Conservation (phyloP, 2,329 filamentous ascomycete genomes). For the Alternaria consortialis region DNA sequence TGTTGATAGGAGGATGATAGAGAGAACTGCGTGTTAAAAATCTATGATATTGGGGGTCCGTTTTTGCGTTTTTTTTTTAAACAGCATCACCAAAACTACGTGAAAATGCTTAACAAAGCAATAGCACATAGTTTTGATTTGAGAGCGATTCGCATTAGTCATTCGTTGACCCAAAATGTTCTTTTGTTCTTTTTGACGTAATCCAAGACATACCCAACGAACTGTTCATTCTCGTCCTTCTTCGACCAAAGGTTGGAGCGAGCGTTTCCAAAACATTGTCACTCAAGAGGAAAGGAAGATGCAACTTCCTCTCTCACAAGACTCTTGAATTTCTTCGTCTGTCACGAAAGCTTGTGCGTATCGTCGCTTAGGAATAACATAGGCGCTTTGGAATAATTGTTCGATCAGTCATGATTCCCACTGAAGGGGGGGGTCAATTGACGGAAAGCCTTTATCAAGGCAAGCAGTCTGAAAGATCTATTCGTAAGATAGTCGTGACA, state of each 20-base stretch:
- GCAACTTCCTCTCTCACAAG: background rate
- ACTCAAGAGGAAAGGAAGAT: background rate
- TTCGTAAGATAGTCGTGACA: conserved; percentile 15
- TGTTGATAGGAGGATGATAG: no score
- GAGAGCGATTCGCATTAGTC: background rate
- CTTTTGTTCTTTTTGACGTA: background rate
- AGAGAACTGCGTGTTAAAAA: background rate
- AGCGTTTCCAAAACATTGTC: background rate
- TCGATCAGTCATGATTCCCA: background rate
- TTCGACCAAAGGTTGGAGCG: background rate
- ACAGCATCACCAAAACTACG: background rate
- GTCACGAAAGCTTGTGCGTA: background rate
- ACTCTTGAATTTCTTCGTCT: background rate
- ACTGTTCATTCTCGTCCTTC: background rate
- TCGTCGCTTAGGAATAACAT: background rate
- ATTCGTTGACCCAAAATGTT: background rate
- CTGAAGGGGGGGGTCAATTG: background rate
- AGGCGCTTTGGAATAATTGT: background rate
- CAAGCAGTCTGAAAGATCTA: conserved; percentile 17
- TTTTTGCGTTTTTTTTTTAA: background rate
- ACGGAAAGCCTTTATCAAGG: conserved; percentile 5
- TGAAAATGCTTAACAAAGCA: background rate
- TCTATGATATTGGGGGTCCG: background rate
- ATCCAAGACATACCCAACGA: background rate
- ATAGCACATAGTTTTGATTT: background rate